These are phyloP conservation scores for Hanseniaspora gamundiae DNA, from an alignment of 1,139 yeast species.

Conservation along the genomic window DNA sequence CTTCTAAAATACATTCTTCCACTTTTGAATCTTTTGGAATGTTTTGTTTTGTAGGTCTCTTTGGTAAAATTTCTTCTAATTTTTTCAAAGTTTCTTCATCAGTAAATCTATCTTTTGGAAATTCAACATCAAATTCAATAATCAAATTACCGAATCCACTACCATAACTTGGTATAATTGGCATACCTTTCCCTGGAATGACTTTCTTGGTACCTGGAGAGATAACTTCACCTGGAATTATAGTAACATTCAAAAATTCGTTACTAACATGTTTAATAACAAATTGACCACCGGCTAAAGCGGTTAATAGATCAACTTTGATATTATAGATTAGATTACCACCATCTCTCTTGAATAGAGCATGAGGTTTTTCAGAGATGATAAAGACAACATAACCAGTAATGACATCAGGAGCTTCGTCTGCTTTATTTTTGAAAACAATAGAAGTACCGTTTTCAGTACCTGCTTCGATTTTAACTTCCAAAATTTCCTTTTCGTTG, in stretches of 20 bases:
- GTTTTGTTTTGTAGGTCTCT: conserved; percentile 38
- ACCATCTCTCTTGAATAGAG: conserved; percentile 37
- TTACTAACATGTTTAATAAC: conserved; percentile 79
- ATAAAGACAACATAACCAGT: conserved; percentile 96
- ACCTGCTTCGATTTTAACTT: conserved; percentile 94
- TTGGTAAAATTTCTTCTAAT: conserved; percentile 55
- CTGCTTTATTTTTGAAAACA: conserved; percentile 92
- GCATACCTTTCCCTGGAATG: conserved; percentile 94
- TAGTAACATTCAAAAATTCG: conserved; percentile 71
- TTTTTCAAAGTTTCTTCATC: conserved; percentile 53
- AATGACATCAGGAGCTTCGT: conserved; percentile 87
- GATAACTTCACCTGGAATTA: conserved; percentile 88
- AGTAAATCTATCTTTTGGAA: conserved; percentile 57
- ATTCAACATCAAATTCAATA: conserved; percentile 56
- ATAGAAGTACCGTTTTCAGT: conserved; percentile 92
- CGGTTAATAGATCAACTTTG: conserved; percentile 83
- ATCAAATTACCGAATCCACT: conserved; percentile 69
- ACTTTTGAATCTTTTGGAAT: conserved; percentile 56
- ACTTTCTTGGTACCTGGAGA: conserved; percentile 75
- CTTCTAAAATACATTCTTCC: conserved; percentile 73
- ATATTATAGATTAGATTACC: conserved; percentile 79
- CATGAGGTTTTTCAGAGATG: conserved; percentile 58
- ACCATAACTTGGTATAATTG: conserved; percentile 45
- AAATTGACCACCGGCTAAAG: conserved; percentile 91
- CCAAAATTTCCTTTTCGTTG: conserved; percentile 82